Percentiles rank a stretch among this genome's conserved stretches.
These are phyloP conservation scores for Physcomitrium patens DNA, from an alignment of 225 moss, liverwort and hornwort genomes.

Conservation along the genomic window DNA sequence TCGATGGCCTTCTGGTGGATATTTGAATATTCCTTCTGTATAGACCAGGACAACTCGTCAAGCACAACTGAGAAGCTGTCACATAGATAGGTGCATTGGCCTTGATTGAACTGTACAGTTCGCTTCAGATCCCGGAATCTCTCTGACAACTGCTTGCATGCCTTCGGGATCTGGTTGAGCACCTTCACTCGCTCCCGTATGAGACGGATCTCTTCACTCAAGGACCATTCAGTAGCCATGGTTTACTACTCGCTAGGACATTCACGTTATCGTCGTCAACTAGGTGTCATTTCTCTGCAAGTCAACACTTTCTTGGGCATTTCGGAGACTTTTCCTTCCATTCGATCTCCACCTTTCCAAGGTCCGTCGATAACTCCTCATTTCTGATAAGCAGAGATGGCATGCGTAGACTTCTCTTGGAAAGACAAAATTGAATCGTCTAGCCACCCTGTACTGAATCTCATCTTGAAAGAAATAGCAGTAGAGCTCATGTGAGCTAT, in stretches of 20 bases:
- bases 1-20: conserved; percentile 52
- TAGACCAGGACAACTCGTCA: conserved; percentile 50
- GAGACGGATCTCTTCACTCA: conserved; percentile 40
- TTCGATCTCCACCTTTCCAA: conserved; percentile 35
- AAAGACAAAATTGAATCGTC: neutral
- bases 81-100: conserved; percentile 51
- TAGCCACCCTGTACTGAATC: neutral
- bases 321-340: conserved; percentile 31
- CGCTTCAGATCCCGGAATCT: conserved; percentile 52
- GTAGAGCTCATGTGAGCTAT: too few species aligned
- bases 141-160: conserved; percentile 46
- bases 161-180: conserved; percentile 46
- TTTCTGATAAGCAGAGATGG: conserved; percentile 1
- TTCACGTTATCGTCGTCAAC: neutral
- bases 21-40: conserved; percentile 53
- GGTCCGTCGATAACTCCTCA: conserved; percentile 8
- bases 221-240: conserved; percentile 44
- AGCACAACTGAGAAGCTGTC: conserved; percentile 56
- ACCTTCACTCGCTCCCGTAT: conserved; percentile 55
- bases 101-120: conserved; percentile 45
- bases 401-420: neutral
- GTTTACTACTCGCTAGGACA: neutral
- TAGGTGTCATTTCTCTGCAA: neutral
- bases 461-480: neutral
- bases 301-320: neutral